These are phyloP conservation scores for Rhododendron molle DNA, from an alignment of 148 eudicot species.

Conservation along the genomic window DNA sequence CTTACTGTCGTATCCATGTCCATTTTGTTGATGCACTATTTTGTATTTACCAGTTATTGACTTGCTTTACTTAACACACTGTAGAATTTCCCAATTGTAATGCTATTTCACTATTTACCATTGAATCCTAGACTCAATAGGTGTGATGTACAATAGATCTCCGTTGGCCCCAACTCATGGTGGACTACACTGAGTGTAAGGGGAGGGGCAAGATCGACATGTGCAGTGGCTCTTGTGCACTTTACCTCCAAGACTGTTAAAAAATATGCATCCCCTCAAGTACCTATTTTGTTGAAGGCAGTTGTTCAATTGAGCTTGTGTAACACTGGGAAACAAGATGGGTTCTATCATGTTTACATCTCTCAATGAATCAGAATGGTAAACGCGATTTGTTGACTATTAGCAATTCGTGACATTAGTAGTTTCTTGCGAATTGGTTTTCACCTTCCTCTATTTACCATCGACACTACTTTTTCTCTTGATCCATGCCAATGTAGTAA, in stretches of 20 bases:
- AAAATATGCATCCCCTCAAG: background rate
- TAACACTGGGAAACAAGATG: background rate
- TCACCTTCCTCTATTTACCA: background rate
- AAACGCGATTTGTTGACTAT: background rate
- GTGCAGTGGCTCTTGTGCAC: background rate
- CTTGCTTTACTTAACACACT: background rate
- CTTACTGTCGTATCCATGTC: background rate
- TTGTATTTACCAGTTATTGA: background rate
- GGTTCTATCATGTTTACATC: background rate
- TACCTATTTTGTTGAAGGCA: background rate
- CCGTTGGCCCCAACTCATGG: background rate
- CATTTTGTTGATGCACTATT: background rate
- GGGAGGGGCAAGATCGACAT: background rate
- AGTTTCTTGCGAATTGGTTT: background rate
- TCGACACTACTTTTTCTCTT: background rate
- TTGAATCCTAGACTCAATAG: background rate
- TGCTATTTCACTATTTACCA: background rate
- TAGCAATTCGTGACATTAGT: background rate
- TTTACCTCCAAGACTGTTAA: background rate
- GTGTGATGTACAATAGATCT: background rate
- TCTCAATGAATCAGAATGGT: background rate
- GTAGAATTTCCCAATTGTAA: background rate
- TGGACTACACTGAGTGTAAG: background rate
- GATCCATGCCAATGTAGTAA: background rate
- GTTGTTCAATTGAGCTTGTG: background rate